A percentile compares a stretch with the other conserved stretches of the same genome.
phyloP scores from a whole-genome alignment of 768 basidiomycete species.

The Sporobolomyces phaffii region DNA sequence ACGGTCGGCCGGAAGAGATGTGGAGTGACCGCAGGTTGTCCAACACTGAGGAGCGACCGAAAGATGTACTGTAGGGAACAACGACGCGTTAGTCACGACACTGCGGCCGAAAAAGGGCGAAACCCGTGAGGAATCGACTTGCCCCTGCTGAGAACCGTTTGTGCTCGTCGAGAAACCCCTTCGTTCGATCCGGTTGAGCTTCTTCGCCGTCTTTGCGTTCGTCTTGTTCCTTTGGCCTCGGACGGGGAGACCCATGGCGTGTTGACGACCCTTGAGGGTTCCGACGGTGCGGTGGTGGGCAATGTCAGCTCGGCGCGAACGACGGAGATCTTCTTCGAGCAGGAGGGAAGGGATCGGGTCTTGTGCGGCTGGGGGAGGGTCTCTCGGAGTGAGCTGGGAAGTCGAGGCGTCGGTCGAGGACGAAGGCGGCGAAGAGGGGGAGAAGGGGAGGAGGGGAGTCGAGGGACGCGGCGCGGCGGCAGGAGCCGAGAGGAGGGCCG shows the following conservation, averaged over 20 bases:
- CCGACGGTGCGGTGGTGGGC: constrained; percentile 89
- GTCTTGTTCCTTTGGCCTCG: constrained; percentile 87
- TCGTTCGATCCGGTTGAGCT: constrained; percentile 78
- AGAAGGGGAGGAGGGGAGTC: constrained; percentile 28
- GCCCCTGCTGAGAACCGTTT: background rate
- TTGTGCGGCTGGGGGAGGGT: constrained; percentile 1
- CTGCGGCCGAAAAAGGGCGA: too few species aligned
- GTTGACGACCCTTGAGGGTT: constrained; percentile 83
- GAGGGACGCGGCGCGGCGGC: constrained; percentile 64
- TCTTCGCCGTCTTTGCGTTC: constrained; percentile 83
- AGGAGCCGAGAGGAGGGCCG: constrained; percentile 88
- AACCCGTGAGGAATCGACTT: too few species aligned
- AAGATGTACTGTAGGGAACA: background rate
- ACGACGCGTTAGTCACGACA: background rate
- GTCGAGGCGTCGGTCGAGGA: constrained; percentile 45
- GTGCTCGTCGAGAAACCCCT: constrained; percentile 46
- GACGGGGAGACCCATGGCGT: constrained; percentile 88
- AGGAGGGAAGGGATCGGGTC: constrained; percentile 70
- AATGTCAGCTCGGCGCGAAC: constrained; percentile 82
- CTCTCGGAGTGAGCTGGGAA: constrained; percentile 20
- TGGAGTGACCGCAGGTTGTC: constrained; percentile 25
- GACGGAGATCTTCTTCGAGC: constrained; percentile 79
- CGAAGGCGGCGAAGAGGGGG: constrained; percentile 49
- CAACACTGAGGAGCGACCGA: constrained; percentile 6
- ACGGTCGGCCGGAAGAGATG: constrained; percentile 18